Conservation (phyloP, 2,329 filamentous ascomycete genomes). For the Alternaria infectoria region DNA sequence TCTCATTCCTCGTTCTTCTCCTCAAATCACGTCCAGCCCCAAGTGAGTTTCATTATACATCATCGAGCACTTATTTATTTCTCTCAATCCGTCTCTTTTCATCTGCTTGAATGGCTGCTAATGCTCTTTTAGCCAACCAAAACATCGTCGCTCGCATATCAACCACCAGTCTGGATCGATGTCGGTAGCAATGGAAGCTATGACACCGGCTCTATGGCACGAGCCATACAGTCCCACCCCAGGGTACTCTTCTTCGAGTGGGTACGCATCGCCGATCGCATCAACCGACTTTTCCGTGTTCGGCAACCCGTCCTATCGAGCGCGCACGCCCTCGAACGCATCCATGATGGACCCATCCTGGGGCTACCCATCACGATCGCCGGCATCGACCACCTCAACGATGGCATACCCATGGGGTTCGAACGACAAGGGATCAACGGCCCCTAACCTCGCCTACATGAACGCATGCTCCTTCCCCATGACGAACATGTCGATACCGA, state of each 20-base stretch:
- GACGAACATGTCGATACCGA: constrained; percentile 27
- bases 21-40: constrained; percentile 29
- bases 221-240: constrained; percentile 40
- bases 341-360: constrained; percentile 43
- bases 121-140: constrained; percentile 21
- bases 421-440: constrained; percentile 36
- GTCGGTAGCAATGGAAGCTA: constrained; percentile 25
- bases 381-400: constrained; percentile 43
- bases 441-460: constrained; percentile 31
- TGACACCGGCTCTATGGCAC: constrained; percentile 28
- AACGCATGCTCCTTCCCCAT: constrained; percentile 32
- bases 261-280: constrained; percentile 40
- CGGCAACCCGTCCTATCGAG: constrained; percentile 40
- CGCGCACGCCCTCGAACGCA: constrained; percentile 47
- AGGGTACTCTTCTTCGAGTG: constrained; percentile 42
- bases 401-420: constrained; percentile 41
- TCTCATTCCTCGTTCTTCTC: constrained; percentile 41
- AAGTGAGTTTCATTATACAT: constrained; percentile 47
- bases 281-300: constrained; percentile 37
- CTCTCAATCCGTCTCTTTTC: neutral
- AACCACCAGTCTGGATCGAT: constrained; percentile 21
- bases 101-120: neutral
- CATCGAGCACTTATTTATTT: constrained; percentile 13
- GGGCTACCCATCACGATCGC: constrained; percentile 41
- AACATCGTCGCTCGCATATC: constrained; percentile 20